A percentile compares a stretch with the other conserved stretches of the same genome.
phyloP scores from a whole-genome alignment of 768 basidiomycete species.

The Imleria badia region DNA sequence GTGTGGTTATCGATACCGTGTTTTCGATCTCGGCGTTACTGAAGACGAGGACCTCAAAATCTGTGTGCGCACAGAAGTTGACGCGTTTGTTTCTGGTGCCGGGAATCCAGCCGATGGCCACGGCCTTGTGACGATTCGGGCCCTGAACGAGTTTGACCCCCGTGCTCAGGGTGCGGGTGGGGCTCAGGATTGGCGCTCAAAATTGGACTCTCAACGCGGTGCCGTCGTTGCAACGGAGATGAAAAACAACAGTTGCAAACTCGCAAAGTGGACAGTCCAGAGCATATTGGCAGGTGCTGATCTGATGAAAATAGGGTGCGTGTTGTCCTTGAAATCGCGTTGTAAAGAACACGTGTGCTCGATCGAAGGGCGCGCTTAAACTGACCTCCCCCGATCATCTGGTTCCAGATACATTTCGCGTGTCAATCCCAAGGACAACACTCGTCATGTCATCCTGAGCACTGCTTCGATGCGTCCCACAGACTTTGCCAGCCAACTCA shows the following conservation, averaged over 20 bases:
- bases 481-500: conserved; percentile 94
- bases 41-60: conserved; percentile 92
- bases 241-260: conserved; percentile 99
- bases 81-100: conserved; percentile 71
- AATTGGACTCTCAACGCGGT: conserved; percentile 93
- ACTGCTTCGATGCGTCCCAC: conserved; percentile 92
- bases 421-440: conserved; percentile 89
- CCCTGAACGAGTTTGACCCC: conserved; percentile 96
- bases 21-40: conserved; percentile 88
- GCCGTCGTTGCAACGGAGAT: conserved; percentile 99
- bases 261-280: conserved; percentile 97
- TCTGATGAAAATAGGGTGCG: conserved; percentile 94
- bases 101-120: conserved; percentile 67
- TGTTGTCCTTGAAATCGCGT: conserved; percentile 10
- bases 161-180: conserved; percentile 88
- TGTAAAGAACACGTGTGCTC: neutral
- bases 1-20: conserved; percentile 94
- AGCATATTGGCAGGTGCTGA: conserved; percentile 94
- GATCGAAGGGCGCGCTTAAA: neutral
- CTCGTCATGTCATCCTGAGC: conserved; percentile 93
- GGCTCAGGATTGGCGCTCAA: conserved; percentile 98
- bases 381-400: conserved; percentile 15
- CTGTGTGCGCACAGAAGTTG: conserved; percentile 94
- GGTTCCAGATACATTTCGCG: conserved; percentile 86
- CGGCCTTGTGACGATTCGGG: conserved; percentile 86